Conservation (phyloP, 2,329 filamentous ascomycete genomes). For the Curvularia hawaiiensis region DNA sequence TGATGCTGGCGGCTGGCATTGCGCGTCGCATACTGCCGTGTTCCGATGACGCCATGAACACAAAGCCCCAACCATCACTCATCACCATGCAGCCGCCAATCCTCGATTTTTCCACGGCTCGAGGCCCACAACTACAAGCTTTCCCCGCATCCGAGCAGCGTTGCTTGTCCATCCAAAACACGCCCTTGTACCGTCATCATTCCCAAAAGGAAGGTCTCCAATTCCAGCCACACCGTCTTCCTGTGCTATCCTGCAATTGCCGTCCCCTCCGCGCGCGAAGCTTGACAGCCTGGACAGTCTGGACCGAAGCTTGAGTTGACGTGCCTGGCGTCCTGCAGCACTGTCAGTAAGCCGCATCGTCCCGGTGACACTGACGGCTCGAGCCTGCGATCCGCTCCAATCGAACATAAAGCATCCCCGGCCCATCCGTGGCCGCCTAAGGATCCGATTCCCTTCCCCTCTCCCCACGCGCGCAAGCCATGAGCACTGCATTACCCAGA, state of each 20-base stretch:
- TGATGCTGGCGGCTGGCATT: conserved; percentile 13
- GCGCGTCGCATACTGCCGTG: conserved; percentile 24
- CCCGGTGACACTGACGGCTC: conserved; percentile 1
- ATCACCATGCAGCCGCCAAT: conserved; percentile 10
- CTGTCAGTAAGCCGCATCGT: conserved; percentile 1
- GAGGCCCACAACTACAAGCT: not conserved
- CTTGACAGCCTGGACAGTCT: conserved; percentile 17
- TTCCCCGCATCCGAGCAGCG: conserved; percentile 11
- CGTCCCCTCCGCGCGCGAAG: conserved; percentile 16
- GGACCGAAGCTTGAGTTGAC: conserved; percentile 33
- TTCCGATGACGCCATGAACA: conserved; percentile 52
- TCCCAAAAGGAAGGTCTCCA: conserved; percentile 16
- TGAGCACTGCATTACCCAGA: conserved; percentile 18
- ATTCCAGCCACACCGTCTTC: conserved; percentile 1
- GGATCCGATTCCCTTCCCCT: conserved; percentile 12
- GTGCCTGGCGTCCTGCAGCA: conserved; percentile 23
- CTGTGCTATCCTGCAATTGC: conserved; percentile 36
- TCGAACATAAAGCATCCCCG: conserved; percentile 13
- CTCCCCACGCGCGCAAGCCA: conserved; percentile 16
- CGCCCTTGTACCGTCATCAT: not conserved
- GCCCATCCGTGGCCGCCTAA: conserved; percentile 7
- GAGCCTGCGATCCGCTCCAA: conserved; percentile 13
- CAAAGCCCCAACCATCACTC: conserved; percentile 12
- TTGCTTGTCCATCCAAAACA: conserved; percentile 4
- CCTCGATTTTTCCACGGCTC: conserved; percentile 19